Conservation (phyloP, 2,329 filamentous ascomycete genomes). For the Aspergillus pseudoviridinutans region DNA sequence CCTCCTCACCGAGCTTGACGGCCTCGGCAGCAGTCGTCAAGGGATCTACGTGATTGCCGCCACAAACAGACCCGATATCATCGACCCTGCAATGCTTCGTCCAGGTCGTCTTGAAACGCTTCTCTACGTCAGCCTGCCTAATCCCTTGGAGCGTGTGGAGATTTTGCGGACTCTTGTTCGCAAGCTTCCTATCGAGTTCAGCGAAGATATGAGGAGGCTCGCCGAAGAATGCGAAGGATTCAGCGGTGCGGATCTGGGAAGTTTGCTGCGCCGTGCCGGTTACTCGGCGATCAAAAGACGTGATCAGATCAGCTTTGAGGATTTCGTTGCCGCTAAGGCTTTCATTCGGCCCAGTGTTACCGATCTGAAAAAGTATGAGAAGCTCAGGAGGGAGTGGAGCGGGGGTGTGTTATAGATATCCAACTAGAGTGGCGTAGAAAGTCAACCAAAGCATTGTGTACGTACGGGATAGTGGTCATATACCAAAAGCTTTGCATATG, state of each 20-base stretch:
- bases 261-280: constrained; percentile 56
- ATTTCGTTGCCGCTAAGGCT: constrained; percentile 39
- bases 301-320: constrained; percentile 44
- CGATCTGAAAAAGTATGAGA: constrained; percentile 55
- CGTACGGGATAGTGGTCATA: neutral
- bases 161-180: constrained; percentile 68
- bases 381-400: constrained; percentile 49
- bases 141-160: constrained; percentile 72
- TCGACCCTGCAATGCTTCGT: constrained; percentile 90
- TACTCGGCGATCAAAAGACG: constrained; percentile 52
- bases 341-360: constrained; percentile 50
- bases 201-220: constrained; percentile 56
- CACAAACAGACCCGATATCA: constrained; percentile 93
- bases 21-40: constrained; percentile 65
- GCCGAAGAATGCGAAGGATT: constrained; percentile 74
- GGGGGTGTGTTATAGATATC: constrained; percentile 27
- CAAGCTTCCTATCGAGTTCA: constrained; percentile 50
- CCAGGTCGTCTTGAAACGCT: constrained; percentile 83
- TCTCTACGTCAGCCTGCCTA: constrained; percentile 86
- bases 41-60: constrained; percentile 94
- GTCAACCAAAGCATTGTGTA: neutral
- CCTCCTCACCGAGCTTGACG: constrained; percentile 89
- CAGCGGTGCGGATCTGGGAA: constrained; percentile 64
- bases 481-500: neutral
- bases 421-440: neutral